These are phyloP conservation scores for Cladosporium sp. DNA, from an alignment of 2,329 filamentous ascomycete genomes.

Conservation along the genomic window DNA sequence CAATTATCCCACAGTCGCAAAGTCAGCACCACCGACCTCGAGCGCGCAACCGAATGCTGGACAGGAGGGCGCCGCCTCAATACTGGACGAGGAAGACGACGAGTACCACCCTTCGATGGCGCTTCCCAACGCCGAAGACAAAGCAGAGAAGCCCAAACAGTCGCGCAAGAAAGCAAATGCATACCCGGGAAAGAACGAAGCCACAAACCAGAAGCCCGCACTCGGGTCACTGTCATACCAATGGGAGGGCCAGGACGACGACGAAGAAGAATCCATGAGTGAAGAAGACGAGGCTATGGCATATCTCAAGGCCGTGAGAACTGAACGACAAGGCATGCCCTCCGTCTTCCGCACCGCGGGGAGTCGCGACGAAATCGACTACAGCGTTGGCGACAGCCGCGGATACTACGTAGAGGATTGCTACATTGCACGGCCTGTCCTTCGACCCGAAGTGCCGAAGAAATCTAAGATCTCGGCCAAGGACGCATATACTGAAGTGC, in stretches of 20 bases:
- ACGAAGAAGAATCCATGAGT: constrained; percentile 26
- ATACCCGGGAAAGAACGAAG: constrained; percentile 20
- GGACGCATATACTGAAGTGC: constrained; percentile 65
- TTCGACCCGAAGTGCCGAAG: constrained; percentile 29
- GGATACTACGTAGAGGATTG: constrained; percentile 78
- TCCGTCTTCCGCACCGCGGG: constrained; percentile 28
- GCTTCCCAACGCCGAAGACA: background rate
- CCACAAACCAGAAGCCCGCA: constrained; percentile 30
- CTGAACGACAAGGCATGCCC: constrained; percentile 31
- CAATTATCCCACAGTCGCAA: constrained; percentile 1
- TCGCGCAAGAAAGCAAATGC: constrained; percentile 7
- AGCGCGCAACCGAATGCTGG: background rate
- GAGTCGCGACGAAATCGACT: constrained; percentile 37
- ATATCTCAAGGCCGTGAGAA: constrained; percentile 35
- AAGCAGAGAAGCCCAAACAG: background rate
- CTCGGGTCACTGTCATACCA: constrained; percentile 29
- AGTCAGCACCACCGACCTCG: background rate
- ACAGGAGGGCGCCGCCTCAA: background rate
- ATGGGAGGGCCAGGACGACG: constrained; percentile 22
- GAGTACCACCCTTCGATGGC: background rate
- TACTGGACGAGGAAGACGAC: background rate
- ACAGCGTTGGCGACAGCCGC: constrained; percentile 55
- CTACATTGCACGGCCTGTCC: constrained; percentile 64
- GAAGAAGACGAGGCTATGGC: constrained; percentile 36
- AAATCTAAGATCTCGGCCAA: constrained; percentile 48